phyloP scores from a whole-genome alignment of 2,329 filamentous ascomycete genomes.

The Xylariaceae sp. region DNA sequence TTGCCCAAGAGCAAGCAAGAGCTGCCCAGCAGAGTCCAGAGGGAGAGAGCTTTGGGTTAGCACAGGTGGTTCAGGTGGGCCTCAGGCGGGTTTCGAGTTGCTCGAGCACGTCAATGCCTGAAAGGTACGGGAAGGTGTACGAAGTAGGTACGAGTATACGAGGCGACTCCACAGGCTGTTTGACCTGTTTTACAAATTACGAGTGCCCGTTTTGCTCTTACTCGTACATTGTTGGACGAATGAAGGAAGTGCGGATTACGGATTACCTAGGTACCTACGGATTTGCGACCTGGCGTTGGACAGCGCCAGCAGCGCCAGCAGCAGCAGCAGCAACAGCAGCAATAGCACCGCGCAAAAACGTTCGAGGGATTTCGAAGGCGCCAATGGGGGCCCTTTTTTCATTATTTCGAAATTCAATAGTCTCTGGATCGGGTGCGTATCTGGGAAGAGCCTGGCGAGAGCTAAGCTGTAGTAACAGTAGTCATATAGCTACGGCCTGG shows the following conservation, averaged over 20 bases:
- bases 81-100: neutral
- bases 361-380: neutral
- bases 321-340: neutral
- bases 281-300: too few species aligned
- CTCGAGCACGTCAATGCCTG: neutral
- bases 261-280: too few species aligned
- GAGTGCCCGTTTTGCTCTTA: neutral
- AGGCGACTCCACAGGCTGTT: neutral
- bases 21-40: too few species aligned
- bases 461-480: neutral
- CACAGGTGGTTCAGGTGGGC: neutral
- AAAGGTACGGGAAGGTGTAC: neutral
- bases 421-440: neutral
- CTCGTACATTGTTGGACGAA: neutral
- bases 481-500: neutral
- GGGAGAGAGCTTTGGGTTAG: neutral
- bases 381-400: neutral
- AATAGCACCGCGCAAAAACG: neutral
- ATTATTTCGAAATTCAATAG: neutral
- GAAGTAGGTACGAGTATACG: neutral
- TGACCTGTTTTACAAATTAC: neutral
- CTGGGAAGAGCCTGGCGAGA: neutral
- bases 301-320: too few species aligned
- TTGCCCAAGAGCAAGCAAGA: too few species aligned
- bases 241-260: neutral